Percentiles rank a stretch among this genome's conserved stretches.
These are phyloP conservation scores for Pochonia chlamydosporia DNA, from an alignment of 2,329 filamentous ascomycete genomes.

Conservation along the genomic window DNA sequence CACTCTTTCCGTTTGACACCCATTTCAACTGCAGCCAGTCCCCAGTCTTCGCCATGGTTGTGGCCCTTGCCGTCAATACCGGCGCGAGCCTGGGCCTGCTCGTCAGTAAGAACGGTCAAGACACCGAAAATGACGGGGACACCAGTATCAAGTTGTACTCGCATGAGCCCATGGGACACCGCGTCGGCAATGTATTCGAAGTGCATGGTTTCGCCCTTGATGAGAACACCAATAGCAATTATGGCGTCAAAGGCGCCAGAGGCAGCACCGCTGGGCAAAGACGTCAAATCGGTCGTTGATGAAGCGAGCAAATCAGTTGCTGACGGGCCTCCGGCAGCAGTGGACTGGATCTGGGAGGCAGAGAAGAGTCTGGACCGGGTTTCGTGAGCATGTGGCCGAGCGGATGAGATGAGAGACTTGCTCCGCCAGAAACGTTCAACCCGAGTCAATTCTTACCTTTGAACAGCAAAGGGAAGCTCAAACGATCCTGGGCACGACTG, in stretches of 20 bases:
- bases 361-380: conserved; percentile 61
- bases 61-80: conserved; percentile 65
- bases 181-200: conserved; percentile 97
- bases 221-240: conserved; percentile 90
- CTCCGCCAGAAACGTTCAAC: no score
- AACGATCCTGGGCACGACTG: conserved; percentile 91
- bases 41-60: conserved; percentile 98
- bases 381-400: conserved; percentile 7
- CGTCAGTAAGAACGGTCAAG: conserved; percentile 80
- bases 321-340: conserved; percentile 54
- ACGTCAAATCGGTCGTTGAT: conserved; percentile 61
- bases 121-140: conserved; percentile 90
- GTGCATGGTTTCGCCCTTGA: conserved; percentile 99
- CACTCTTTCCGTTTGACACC: conserved; percentile 81
- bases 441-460: no score
- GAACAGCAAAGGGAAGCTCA: conserved; percentile 87
- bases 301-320: conserved; percentile 72
- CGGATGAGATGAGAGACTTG: conserved; percentile 15
- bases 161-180: conserved; percentile 89
- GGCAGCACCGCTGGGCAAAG: conserved; percentile 33
- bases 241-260: conserved; percentile 80
- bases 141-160: conserved; percentile 81
- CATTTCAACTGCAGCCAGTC: conserved; percentile 87
- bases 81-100: conserved; percentile 80
- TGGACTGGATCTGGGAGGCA: conserved; percentile 78